Base-by-base conservation (phyloP, 768 basidiomycete species). In the Termitomyces sp. region DNA sequence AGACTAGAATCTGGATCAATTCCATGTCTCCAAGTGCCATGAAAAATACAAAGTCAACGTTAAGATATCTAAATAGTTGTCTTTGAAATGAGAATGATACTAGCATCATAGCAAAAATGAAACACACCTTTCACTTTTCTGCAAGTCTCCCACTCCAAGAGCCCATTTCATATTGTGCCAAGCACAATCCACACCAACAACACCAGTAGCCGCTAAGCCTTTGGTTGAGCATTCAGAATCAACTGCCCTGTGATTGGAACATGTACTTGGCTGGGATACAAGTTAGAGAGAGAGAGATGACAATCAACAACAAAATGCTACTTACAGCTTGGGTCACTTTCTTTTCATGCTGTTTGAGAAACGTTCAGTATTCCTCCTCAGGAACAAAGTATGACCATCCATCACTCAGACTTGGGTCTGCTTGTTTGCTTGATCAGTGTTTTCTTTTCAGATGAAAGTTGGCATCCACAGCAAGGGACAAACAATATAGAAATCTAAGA, bases 1-100 rank as follows among this genome's bases (percentile, higher is more conserved):
- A 70, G 1, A 71, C 55, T 13, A 70, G 62, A 6, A 73, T 18
- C 16, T 53, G 30, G 0, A 56, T 48, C 1, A 64, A 11, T 0
- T 48, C 31, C 16, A 51, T 30, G 16, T 31, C 36, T 4, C 22
- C 27, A 1, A 70, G 30, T 45, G 57, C 62, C 2, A 60, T 67
- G 12, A 64, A 65, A 41, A 76, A 68, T 3, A 73, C 55, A 52
- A 66, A 75, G 48, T 76, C 74, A 64, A 73, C 73, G 58, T 73
- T 75, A 8, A 62, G 57, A 56, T 74, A 73, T n/a, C 73, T 44
- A 11, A 44, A 44, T 20, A 31, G 31, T 31, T 31, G 31, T 31
- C 31, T 31, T 31, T 31, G 31, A 31, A 7, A 31, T 31, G 31
- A 31, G 31, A 31, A 4, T 31, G 31, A 31, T 31, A 31, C 31